Evolutionary conservation across 2,329 filamentous ascomycete species (phyloP).

Genomic region (Paecilomyces dactylethromorphus): DNA sequence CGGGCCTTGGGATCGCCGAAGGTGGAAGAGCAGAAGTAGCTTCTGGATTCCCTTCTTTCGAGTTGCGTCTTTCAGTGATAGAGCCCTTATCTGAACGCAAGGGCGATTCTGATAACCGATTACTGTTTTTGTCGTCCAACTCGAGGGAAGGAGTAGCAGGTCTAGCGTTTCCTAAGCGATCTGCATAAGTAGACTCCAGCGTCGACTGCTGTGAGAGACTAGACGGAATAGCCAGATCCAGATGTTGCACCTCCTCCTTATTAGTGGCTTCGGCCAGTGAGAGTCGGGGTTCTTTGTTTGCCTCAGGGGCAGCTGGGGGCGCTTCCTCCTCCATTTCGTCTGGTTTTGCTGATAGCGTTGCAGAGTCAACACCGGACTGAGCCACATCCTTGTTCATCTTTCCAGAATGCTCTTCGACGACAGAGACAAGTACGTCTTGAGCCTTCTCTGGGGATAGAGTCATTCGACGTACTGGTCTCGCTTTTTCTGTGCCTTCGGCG

Average conservation of each 20-base stretch:
- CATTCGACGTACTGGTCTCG: constrained; percentile 31
- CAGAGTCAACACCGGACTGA: constrained; percentile 7
- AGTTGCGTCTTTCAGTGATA: constrained; percentile 9
- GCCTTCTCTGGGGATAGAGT: constrained; percentile 56
- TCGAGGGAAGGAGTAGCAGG: constrained; percentile 4
- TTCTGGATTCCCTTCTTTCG: constrained; percentile 6
- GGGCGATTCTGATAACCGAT: constrained; percentile 8
- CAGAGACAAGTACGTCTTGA: constrained; percentile 57
- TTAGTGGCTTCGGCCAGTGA: constrained; percentile 22
- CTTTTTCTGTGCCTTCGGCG: constrained; percentile 20
- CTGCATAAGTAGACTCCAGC: constrained; percentile 3
- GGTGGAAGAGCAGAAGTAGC: constrained; percentile 19
- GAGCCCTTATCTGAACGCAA: constrained; percentile 5
- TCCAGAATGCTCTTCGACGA: constrained; percentile 56
- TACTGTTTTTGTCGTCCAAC: constrained; percentile 4
- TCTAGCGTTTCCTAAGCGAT: constrained; percentile 3
- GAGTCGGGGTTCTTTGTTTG: constrained; percentile 11
- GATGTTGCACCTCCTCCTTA: constrained; percentile 52
- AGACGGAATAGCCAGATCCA: constrained; percentile 51
- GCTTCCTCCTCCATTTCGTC: constrained; percentile 14
- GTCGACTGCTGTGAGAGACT: constrained; percentile 15
- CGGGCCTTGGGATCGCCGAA: constrained; percentile 34
- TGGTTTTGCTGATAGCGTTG: constrained; percentile 11
- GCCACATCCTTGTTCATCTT: constrained; percentile 21
- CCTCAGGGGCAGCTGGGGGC: constrained; percentile 9